Base-by-base conservation (phyloP, 176 grass and related monocot genomes). In the Guadua angustifolia region DNA sequence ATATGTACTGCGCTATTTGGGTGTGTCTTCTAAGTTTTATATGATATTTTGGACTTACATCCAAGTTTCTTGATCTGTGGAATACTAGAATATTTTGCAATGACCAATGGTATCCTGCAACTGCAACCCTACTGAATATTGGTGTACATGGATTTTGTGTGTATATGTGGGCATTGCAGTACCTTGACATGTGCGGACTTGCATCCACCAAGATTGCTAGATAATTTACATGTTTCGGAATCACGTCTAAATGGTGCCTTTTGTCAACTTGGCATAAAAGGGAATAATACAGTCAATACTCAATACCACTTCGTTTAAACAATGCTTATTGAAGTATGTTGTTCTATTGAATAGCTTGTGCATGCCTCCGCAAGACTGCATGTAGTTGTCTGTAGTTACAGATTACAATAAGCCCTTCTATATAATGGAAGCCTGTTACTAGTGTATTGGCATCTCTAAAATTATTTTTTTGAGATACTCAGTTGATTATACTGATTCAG, bases 401-500 rank as follows among this genome's bases (percentile, higher is more conserved):
- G 82, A 68, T 25, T 71, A 72, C n/a, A 22, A 7, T 50, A 57
- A 24, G 36, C 59, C 62, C 14, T 68, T 66, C 6, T 87, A 47
- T 87, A 67, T 69, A 19, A 18, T 45, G 32, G 61, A 74, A 58
- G 1, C 21, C 49, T 79, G 4, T 59, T 67, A 15, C 15, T 79
- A 60, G 16, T 17, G 10, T 75, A 61, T 61, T 60, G 29, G 66
- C 66, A 42, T 75, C 18, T 61, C 44, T 36, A 38, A 67, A 74
- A 56, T 13, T 71, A n/a, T 64, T 43, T 55, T 66, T 80, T 52
- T 71, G 39, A 69, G 58, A 86, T 13, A 69, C 80, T 88, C 50
- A 74, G 19, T 92, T 82, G 69, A 60, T 89, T 92, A 59, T 79
- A 86, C 69, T 83, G 65, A 86, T 89, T 69, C 86, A 94, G 86